Base-by-base conservation (phyloP, 805 yeast species). In the Barnettozyma pratensis region DNA sequence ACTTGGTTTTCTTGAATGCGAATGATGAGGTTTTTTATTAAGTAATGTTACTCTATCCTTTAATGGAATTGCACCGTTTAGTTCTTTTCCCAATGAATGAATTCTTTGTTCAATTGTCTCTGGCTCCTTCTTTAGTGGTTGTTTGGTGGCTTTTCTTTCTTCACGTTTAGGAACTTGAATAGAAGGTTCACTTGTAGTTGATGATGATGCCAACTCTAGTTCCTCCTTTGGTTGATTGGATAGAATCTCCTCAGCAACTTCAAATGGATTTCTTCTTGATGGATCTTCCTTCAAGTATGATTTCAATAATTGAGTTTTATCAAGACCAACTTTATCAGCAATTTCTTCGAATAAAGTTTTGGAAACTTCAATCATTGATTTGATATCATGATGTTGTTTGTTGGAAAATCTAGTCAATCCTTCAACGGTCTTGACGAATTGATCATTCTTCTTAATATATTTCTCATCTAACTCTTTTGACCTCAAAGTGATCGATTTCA, bases 301-400 rank as follows among this genome's bases (percentile, higher is more conserved):
- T 38, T 54, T 37, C 46, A 59, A 25, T 39, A 55, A 35, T 37
- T 53, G 50, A 5, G 30, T 37, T 34, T 59, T 58, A 45, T 58
- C 59, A n/a, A 63, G 44, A 11, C 55, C 40, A 32, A 56, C 73
- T 47, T 65, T 55, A 40, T 66, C 65, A 10, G 66, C 70, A 41
- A 73, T 50, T 31, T 75, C 66, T 28, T 65, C 67, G 50, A 82
- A 67, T 25, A 74, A 66, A 7, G 70, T 71, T 42, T 75, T 75
- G 47, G 79, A 75, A 45, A 77, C 75, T 37, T 65, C 68, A 42
- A 81, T 60, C 3, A 79, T 58, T 3, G 62, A 52, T 47, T 72
- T 68, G 4, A 79, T 67, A 42, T 77, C 77, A 46, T 67, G 69
- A n/a, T 80, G 79, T 52, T 79, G 81, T 19, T 66, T 56, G 46